Percentiles rank a stretch among this genome's conserved stretches.
Conservation (phyloP, 306 rosid genomes). For the Calophaca sinica region DNA sequence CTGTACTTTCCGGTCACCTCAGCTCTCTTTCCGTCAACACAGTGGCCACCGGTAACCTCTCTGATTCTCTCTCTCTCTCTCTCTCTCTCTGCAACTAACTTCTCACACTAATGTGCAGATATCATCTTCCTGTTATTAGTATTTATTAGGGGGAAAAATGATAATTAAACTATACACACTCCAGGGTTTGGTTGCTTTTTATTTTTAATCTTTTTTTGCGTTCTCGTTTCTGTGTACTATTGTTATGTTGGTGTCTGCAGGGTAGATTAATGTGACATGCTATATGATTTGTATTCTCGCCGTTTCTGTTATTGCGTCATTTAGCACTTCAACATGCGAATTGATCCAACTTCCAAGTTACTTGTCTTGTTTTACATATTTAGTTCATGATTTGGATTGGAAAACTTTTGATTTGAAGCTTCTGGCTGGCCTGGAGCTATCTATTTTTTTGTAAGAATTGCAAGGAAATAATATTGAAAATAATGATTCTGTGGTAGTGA, state of each 20-base stretch:
- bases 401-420: not conserved
- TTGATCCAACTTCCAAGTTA: not conserved
- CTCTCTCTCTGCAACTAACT: not conserved
- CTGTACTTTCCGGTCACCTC: constrained; percentile 19
- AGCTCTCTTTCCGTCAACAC: constrained; percentile 26
- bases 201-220: not conserved
- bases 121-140: not conserved
- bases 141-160: not conserved
- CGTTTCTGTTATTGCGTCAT: constrained; percentile 4
- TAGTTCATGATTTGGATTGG: not conserved
- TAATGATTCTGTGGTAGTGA: constrained; percentile 4
- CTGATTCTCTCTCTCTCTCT: not conserved
- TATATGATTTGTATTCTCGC: not conserved
- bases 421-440: not conserved
- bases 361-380: constrained; percentile 7
- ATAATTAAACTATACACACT: not conserved
- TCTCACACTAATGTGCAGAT: not conserved
- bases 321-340: not conserved
- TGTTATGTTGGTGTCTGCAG: not conserved
- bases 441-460: not conserved
- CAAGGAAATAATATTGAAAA: not conserved
- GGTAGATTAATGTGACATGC: constrained; percentile 4
- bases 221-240: not conserved
- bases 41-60: constrained; percentile 34
- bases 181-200: not conserved